phyloP scores from a whole-genome alignment of 2,329 filamentous ascomycete genomes.

The Scedosporium boydii region DNA sequence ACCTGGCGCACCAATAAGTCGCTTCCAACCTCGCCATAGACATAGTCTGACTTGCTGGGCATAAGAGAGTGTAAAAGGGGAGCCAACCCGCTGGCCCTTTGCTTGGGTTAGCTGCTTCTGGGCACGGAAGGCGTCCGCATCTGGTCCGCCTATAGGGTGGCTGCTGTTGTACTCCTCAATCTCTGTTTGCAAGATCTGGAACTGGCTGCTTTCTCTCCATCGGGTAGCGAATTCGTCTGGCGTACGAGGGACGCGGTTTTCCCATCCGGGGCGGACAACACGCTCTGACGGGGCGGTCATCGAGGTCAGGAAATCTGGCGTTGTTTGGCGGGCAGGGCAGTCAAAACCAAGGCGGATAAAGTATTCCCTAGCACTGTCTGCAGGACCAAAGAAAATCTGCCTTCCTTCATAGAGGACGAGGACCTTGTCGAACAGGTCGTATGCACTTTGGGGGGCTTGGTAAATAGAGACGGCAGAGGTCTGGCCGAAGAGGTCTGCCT shows the following conservation, averaged over 20 bases:
- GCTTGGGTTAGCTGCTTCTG: slow-evolving; percentile 45
- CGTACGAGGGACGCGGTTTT: slow-evolving; percentile 46
- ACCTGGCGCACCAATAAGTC: slow-evolving; percentile 66
- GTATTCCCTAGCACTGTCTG: slow-evolving; percentile 51
- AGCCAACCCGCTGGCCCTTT: slow-evolving; percentile 51
- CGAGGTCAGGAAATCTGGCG: slow-evolving; percentile 62
- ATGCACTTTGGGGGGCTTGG: slow-evolving; percentile 55
- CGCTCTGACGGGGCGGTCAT: slow-evolving; percentile 55
- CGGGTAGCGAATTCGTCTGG: slow-evolving; percentile 51
- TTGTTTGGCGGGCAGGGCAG: slow-evolving; percentile 57
- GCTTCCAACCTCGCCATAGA: slow-evolving; percentile 68
- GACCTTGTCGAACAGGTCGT: slow-evolving; percentile 55
- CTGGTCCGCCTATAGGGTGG: slow-evolving; percentile 45
- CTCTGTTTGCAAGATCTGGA: slow-evolving; percentile 30
- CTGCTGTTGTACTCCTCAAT: slow-evolving; percentile 39
- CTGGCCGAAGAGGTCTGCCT: slow-evolving; percentile 56
- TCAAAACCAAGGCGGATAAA: slow-evolving; percentile 60
- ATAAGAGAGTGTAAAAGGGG: slow-evolving; percentile 76
- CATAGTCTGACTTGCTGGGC: slow-evolving; percentile 68
- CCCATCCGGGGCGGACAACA: slow-evolving; percentile 43
- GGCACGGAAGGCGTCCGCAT: slow-evolving; percentile 45
- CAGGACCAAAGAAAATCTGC: slow-evolving; percentile 54
- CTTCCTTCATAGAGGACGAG: slow-evolving; percentile 49
- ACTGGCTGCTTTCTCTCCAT: slow-evolving; percentile 47
- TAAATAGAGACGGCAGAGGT: slow-evolving; percentile 67